A percentile compares a stretch with the other conserved stretches of the same genome.
These are phyloP conservation scores for Paraurostyla sp. DNA, from an alignment of 73 alveolate species.

Conservation along the genomic window DNA sequence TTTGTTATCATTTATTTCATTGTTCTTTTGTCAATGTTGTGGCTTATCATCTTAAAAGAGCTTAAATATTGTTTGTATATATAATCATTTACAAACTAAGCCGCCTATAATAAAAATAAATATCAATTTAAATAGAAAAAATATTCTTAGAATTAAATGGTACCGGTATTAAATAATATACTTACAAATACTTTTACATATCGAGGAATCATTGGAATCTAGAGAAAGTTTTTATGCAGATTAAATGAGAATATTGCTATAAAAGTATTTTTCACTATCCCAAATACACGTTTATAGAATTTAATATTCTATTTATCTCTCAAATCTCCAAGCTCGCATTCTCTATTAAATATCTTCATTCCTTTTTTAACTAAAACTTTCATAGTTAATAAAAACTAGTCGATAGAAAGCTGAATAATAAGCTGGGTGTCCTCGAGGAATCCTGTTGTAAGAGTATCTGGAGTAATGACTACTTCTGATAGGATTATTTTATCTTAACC, in stretches of 20 bases:
- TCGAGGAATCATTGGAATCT: constrained; percentile 24
- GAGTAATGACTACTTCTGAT: constrained; percentile 49
- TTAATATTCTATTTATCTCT: background rate
- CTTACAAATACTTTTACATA: constrained; percentile 5
- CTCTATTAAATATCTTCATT: background rate
- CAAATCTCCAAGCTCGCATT: background rate
- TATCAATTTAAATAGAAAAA: too few species aligned
- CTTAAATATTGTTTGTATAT: constrained; percentile 14
- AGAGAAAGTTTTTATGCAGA: constrained; percentile 15
- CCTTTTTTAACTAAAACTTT: constrained; percentile 51
- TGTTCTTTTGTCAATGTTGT: constrained; percentile 21
- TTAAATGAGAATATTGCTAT: constrained; percentile 51
- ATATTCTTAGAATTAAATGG: too few species aligned
- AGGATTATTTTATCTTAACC: background rate
- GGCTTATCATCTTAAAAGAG: constrained; percentile 18
- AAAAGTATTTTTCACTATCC: background rate
- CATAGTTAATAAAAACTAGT: constrained; percentile 12
- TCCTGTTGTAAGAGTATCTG: constrained; percentile 55
- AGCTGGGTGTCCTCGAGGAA: constrained; percentile 59
- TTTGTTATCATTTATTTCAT: background rate
- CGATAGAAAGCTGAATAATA: constrained; percentile 46
- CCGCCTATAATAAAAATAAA: background rate
- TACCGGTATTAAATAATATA: too few species aligned
- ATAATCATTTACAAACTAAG: constrained; percentile 36
- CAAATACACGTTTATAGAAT: background rate